These are phyloP conservation scores for Paramecium pentaurelia DNA, from an alignment of 73 alveolate species.

Conservation along the genomic window DNA sequence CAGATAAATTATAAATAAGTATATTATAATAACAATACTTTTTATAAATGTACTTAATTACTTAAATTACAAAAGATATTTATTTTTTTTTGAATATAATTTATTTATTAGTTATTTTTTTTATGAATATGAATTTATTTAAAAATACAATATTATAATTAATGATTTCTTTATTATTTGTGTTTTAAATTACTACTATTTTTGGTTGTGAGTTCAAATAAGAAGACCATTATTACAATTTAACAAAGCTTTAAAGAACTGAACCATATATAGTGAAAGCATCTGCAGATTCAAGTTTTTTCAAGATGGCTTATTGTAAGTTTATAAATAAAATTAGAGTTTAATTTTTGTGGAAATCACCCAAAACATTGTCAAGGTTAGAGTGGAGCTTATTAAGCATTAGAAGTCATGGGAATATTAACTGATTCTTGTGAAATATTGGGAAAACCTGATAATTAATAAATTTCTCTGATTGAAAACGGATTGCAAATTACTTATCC, in stretches of 20 bases:
- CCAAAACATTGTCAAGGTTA: background rate
- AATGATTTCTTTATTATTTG: too few species aligned
- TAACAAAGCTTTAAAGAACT: background rate
- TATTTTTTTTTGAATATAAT: too few species aligned
- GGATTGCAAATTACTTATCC: background rate
- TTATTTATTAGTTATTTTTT: too few species aligned
- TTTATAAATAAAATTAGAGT: background rate
- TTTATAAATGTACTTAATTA: too few species aligned
- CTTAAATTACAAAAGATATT: too few species aligned
- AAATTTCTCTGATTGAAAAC: background rate
- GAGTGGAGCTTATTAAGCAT: background rate
- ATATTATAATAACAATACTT: too few species aligned
- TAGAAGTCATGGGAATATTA: background rate
- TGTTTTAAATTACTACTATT: background rate
- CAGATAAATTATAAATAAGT: too few species aligned
- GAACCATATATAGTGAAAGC: background rate
- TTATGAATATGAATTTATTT: too few species aligned
- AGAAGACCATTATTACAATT: constrained; percentile 31
- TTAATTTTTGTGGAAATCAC: background rate
- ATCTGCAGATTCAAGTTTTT: constrained; percentile 34
- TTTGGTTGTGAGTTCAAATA: background rate
- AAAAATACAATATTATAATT: too few species aligned
- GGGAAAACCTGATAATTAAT: constrained; percentile 2
- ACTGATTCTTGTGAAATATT: constrained; percentile 36
- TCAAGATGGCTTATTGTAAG: constrained; percentile 6